Conservation (phyloP, 257 asterid species). For the Ehretia macrophylla region DNA sequence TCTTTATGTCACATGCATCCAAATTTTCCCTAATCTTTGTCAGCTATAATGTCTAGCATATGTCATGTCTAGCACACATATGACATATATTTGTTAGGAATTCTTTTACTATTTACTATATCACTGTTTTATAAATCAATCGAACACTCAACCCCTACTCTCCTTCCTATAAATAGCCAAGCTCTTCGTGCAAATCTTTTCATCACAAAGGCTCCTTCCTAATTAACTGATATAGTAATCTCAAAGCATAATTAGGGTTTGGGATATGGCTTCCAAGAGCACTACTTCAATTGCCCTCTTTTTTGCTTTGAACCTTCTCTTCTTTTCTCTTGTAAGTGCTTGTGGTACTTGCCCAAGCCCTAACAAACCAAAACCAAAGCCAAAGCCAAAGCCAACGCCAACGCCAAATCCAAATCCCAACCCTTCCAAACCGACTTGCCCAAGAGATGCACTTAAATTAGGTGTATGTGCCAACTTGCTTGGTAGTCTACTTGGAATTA, state of each 20-base stretch:
- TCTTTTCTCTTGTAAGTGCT: constrained; percentile 34
- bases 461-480: constrained; percentile 24
- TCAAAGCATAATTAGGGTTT: background rate
- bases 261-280: constrained; percentile 17
- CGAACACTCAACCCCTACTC: no score
- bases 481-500: constrained; percentile 9
- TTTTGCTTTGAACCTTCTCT: constrained; percentile 27
- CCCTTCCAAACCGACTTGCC: constrained; percentile 9
- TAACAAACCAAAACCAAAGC: constrained; percentile 23
- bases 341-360: constrained; percentile 21
- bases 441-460: constrained; percentile 16
- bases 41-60: no score
- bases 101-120: no score
- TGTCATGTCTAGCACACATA: no score
- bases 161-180: background rate
- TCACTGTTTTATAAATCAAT: no score
- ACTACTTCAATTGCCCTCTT: constrained; percentile 24
- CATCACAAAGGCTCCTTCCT: background rate
- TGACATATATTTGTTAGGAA: no score
- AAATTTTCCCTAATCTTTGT: no score
- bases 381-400: constrained; percentile 24
- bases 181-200: background rate
- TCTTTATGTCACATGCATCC: no score
- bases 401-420: constrained; percentile 17
- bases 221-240: no score